phyloP scores from a whole-genome alignment of 306 rosid genomes.

The Inga leiocalycina region DNA sequence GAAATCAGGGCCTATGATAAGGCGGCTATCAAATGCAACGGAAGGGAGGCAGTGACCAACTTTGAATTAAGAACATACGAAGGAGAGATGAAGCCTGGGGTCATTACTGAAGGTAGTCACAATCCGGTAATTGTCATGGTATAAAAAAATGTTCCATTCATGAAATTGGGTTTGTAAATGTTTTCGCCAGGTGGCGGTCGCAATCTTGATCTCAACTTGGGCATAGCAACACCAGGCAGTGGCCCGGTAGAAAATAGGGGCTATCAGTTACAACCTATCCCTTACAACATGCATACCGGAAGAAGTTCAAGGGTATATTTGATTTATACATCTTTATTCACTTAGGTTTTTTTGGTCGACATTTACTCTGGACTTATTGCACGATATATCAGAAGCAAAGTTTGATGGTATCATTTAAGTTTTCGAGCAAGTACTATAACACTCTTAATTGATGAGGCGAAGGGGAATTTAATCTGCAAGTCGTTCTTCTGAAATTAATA shows the following conservation, averaged over 20 bases:
- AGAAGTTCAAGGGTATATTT: slow-evolving; percentile 62
- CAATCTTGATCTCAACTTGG: slow-evolving; percentile 93
- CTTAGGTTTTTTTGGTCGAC: neutral
- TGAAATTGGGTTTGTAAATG: slow-evolving; percentile 23
- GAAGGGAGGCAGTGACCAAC: slow-evolving; percentile 98
- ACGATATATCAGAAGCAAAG: neutral
- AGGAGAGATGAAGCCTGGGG: slow-evolving; percentile 61
- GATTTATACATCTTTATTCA: neutral
- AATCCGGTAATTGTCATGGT: neutral
- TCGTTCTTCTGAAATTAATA: slow-evolving; percentile 16
- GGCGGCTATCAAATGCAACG: slow-evolving; percentile 95
- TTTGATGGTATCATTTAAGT: neutral
- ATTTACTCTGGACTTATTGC: slow-evolving; percentile 20
- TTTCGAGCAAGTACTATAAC: neutral
- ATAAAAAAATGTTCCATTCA: neutral
- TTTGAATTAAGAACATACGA: slow-evolving; percentile 83
- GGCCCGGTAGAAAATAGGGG: slow-evolving; percentile 56
- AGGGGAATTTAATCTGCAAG: neutral
- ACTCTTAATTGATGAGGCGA: slow-evolving; percentile 10
- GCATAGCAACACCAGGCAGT: slow-evolving; percentile 70
- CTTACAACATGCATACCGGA: slow-evolving; percentile 49
- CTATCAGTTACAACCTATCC: slow-evolving; percentile 54
- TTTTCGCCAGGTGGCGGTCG: slow-evolving; percentile 57
- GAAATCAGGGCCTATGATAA: slow-evolving; percentile 98
- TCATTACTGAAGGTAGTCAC: slow-evolving; percentile 66